phyloP scores from a whole-genome alignment of 768 basidiomycete genomes.

The Vararia minispora region DNA sequence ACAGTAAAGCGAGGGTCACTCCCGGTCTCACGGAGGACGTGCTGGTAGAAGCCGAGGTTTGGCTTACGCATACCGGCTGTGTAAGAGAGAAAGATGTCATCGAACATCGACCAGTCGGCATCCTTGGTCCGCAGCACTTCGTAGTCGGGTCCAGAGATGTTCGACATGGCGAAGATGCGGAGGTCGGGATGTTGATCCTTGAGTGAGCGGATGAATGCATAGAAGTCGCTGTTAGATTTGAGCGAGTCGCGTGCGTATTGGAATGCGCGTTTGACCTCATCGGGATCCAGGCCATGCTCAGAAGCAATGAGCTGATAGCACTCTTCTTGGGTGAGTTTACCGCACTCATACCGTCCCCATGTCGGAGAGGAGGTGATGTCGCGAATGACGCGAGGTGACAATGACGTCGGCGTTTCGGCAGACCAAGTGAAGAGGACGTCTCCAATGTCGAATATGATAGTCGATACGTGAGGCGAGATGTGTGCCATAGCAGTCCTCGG shows the following conservation, averaged over 20 bases:
- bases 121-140: constrained; percentile 30
- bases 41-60: constrained; percentile 37
- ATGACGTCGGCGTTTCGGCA: constrained; percentile 26
- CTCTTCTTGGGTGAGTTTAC: constrained; percentile 28
- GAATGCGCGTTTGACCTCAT: constrained; percentile 32
- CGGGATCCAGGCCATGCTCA: constrained; percentile 25
- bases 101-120: constrained; percentile 37
- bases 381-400: constrained; percentile 27
- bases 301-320: constrained; percentile 29
- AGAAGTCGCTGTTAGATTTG: constrained; percentile 29
- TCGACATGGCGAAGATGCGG: constrained; percentile 41
- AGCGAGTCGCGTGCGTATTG: constrained; percentile 36
- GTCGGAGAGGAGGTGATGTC: constrained; percentile 30
- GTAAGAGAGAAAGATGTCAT: constrained; percentile 37
- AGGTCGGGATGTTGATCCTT: constrained; percentile 24
- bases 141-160: constrained; percentile 41
- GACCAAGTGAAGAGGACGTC: constrained; percentile 44
- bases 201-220: constrained; percentile 32
- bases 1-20: constrained; percentile 33
- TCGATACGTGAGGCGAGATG: too few relatives aligned
- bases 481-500: too few relatives aligned
- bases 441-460: constrained; percentile 37
- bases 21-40: constrained; percentile 31
- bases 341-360: constrained; percentile 41
- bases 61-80: constrained; percentile 40